Evolutionary conservation across 192 early-diverging fungal species (phyloP).

Genomic region (Diversispora eburnea): DNA sequence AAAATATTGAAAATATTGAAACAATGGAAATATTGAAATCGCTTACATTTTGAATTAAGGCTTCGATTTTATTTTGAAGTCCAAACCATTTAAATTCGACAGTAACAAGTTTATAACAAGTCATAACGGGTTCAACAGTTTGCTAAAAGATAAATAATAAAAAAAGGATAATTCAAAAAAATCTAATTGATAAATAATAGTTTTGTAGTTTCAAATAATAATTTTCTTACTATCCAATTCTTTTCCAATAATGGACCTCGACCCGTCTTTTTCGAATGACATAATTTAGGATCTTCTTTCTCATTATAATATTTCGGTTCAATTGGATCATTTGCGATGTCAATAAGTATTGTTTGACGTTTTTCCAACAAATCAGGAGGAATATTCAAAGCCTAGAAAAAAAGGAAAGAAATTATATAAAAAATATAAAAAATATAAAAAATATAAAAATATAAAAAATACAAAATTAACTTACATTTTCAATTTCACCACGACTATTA

Average conservation of each 20-base stretch:
- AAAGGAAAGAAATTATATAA: background rate
- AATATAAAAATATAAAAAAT: background rate
- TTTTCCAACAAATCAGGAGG: conserved; percentile 48
- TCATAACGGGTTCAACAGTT: conserved; percentile 70
- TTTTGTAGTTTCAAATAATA: background rate
- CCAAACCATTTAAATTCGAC: conserved; percentile 78
- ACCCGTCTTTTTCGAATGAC: conserved; percentile 60
- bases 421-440: conserved; percentile 9
- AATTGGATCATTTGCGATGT: conserved; percentile 64
- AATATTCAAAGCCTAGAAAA: conserved; percentile 37
- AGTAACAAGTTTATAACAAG: conserved; percentile 76
- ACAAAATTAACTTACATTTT: conserved; percentile 45
- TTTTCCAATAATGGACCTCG: conserved; percentile 64
- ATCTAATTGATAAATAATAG: background rate
- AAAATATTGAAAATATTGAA: background rate
- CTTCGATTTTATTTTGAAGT: conserved; percentile 62
- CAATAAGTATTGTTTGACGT: conserved; percentile 62
- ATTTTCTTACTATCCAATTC: conserved; percentile 47
- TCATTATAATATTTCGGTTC: conserved; percentile 51
- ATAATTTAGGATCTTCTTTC: conserved; percentile 64
- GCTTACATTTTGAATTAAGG: conserved; percentile 55
- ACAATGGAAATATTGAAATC: background rate
- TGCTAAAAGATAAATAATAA: conserved; percentile 29
- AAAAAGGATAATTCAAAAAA: conserved; percentile 1
- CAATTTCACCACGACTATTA: conserved; percentile 62